Evolutionary conservation across 176 grass and related monocot genomes (phyloP), one percentile per base, ranked within the genome.

Genomic region (Carex scoparia): DNA sequence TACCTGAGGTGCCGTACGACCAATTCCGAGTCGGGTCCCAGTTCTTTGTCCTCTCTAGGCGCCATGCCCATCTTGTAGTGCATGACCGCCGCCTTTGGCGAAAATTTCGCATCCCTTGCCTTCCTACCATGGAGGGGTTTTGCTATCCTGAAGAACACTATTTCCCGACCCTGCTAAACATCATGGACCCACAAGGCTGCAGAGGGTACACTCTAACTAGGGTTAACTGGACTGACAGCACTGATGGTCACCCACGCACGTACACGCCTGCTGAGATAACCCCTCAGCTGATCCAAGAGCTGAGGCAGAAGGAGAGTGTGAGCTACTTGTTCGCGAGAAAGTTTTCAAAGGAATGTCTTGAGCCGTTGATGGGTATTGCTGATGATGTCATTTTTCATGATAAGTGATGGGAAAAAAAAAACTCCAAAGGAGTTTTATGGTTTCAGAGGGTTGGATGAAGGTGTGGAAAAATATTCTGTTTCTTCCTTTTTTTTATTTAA

Each of bases 121-220:
- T 93, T 11, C 81, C 84, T 1, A 84, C 86, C 23, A 72, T 77
- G 84, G 31, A 15, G 69, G 16, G 87, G 48, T 68, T 37, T 2
- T 98, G 95, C 86, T 98, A 93, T 87, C 95, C 95, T 49, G 95
- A 98, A 90, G 95, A 98, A 91, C 86, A 98, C 82, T 98, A 98
- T 76, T 95, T 98, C 86, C 93, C 95, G 2, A 95, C 93, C 65
- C 78, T 98, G 19, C 91, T 98, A 10, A 88, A 92, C 77, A 93
- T 95, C 89, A 88, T 87, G 31, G 95, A 98, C 85, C 91, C 89
- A 2, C 59, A 69, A 6, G 93, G 95, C 37, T 82, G 85, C 65
- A 89, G 86, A 10, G 8, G 91, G 7, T 95, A 90, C 87, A 95
- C 93, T 64, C 91, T 98, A 14, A 98, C 95, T 0, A 84, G 86